phyloP scores from a whole-genome alignment of 371 early-diverging fungal species.

The Actinomucor elegans region DNA sequence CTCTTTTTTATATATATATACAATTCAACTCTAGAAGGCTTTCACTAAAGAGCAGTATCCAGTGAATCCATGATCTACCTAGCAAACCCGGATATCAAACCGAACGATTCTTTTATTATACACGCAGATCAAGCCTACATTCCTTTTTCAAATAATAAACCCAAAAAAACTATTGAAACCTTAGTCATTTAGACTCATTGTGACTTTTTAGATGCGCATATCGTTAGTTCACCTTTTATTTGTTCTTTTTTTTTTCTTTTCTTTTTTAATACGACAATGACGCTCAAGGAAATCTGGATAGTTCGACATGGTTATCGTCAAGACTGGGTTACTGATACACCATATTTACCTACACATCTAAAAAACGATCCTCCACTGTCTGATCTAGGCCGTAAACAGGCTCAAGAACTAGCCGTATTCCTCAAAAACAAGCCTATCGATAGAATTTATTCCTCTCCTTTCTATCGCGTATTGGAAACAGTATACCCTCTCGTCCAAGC shows the following conservation, averaged over 20 bases:
- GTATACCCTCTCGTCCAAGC: constrained; percentile 29
- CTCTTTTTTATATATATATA: neutral
- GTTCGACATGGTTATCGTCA: constrained; percentile 41
- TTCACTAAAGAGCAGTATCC: too few species aligned
- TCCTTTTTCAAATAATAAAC: too few species aligned
- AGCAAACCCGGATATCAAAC: too few species aligned
- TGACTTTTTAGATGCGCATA: too few species aligned
- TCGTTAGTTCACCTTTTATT: too few species aligned
- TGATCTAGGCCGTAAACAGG: constrained; percentile 31
- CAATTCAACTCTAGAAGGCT: too few species aligned
- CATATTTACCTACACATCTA: constrained; percentile 28
- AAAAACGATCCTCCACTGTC: constrained; percentile 35
- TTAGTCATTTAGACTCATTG: too few species aligned
- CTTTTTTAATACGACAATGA: constrained; percentile 7
- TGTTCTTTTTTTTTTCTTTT: neutral
- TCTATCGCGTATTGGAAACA: constrained; percentile 38
- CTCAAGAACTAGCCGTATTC: constrained; percentile 26
- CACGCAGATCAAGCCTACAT: too few species aligned
- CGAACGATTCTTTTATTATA: too few species aligned
- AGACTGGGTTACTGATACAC: constrained; percentile 35
- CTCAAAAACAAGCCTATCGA: constrained; percentile 31
- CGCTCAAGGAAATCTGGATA: constrained; percentile 34
- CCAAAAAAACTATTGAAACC: too few species aligned
- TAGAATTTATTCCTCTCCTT: constrained; percentile 37
- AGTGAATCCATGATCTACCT: too few species aligned